Base-by-base conservation (phyloP, 805 yeast species). In the Teunomyces tritomae region DNA sequence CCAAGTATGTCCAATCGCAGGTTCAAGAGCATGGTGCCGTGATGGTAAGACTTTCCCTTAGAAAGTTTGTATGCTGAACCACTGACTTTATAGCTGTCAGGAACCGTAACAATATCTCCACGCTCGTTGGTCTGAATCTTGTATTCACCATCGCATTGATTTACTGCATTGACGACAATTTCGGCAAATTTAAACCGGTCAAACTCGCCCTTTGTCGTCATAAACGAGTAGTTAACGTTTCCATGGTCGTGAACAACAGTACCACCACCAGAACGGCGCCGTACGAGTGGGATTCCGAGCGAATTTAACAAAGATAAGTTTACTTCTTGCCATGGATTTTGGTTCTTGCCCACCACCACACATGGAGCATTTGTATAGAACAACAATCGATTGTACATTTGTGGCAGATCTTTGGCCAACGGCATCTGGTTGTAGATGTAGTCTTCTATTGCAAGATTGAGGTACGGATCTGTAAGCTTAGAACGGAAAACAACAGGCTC, bases 301-400 rank as follows among this genome's bases (percentile, higher is more conserved):
- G 70, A 54, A 3, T 74, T 67, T 4, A 87, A 67, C 10, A 80
- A 58, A 0, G 80, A 75, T 2, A 94, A 48, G 57, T 88, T 87
- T 34, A 83, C 77, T 62, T 94, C 99, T 49, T 83, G 80, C 89
- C 92, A 92, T 2, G 97, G 96, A 53, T 90, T 94, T 65, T 94
- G 99, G 61, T 94, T 94, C 59, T 95, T 89, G 0, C 99, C 99
- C 9, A 94, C 74, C 1, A 94, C 96, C n/a, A 90, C 89, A 63
- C 96, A 88, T 0, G 92, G 89, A 2, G 79, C 63, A 61, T 94
- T 94, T 30, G 77, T 73, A 62, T 94, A 94, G 46, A 92, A 74
- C 49, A 89, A 61, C 27, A 94, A 68, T 47, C 95, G 65, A 48
- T 80, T 78, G 43, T 68, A 71, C 30, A 64, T 58, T 4, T 53